phyloP scores from a whole-genome alignment of 768 basidiomycete species.

The Boletus tylopilopsis region DNA sequence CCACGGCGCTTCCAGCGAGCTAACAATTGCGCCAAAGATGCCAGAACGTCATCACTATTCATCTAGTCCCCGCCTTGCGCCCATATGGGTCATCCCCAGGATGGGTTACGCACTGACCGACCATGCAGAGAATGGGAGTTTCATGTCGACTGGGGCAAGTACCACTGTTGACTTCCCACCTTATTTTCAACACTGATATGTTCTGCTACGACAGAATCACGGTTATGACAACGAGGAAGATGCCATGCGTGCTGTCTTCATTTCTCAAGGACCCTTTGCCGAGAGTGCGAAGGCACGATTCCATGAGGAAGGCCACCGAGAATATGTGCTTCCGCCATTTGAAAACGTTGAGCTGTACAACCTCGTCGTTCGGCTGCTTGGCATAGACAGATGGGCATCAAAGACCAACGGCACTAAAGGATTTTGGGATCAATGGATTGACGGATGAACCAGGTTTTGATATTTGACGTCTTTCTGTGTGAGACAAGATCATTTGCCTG shows the following conservation, averaged over 20 bases:
- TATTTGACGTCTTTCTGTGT: background rate
- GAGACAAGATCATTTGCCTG: no score
- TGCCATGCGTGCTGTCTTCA: slow-evolving; percentile 85
- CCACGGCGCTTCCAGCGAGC: background rate
- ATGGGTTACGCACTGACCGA: slow-evolving; percentile 76
- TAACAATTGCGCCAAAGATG: slow-evolving; percentile 42
- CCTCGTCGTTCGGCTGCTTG: slow-evolving; percentile 70
- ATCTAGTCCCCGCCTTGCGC: slow-evolving; percentile 68
- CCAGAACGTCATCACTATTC: slow-evolving; percentile 75
- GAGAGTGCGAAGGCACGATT: slow-evolving; percentile 7
- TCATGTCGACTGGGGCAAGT: slow-evolving; percentile 64
- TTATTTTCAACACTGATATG: background rate
- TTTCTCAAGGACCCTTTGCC: slow-evolving; percentile 85
- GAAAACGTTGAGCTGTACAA: slow-evolving; percentile 81
- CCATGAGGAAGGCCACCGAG: slow-evolving; percentile 11
- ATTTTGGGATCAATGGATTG: slow-evolving; percentile 69
- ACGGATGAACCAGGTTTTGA: background rate
- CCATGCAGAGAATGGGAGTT: slow-evolving; percentile 49
- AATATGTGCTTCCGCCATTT: slow-evolving; percentile 71
- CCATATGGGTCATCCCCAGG: slow-evolving; percentile 76
- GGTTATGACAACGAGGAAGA: slow-evolving; percentile 78
- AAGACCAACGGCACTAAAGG: slow-evolving; percentile 69
- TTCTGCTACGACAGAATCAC: slow-evolving; percentile 53
- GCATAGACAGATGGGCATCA: slow-evolving; percentile 52
- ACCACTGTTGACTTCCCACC: background rate